Conservation (phyloP, 176 grass and related monocot genomes). For the Bolboschoenus planiculmis region DNA sequence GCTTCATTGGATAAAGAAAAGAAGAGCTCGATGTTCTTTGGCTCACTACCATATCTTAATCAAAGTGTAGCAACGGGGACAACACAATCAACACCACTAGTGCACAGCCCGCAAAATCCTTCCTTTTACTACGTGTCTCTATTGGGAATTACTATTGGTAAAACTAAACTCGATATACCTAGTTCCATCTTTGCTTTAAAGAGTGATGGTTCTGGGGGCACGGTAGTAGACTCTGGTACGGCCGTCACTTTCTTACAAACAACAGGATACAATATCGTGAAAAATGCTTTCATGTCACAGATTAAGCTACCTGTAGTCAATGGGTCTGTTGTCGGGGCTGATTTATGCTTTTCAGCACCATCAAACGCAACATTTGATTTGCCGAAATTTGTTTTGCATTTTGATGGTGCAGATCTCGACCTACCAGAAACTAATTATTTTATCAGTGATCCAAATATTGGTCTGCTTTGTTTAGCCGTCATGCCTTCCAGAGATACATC, state of each 20-base stretch:
- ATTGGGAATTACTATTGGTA: constrained; percentile 35
- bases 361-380: constrained; percentile 20
- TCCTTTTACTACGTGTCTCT: constrained; percentile 51
- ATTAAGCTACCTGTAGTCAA: constrained; percentile 33
- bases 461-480: constrained; percentile 51
- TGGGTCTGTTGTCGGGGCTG: constrained; percentile 31
- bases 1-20: constrained; percentile 39
- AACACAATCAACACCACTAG: constrained; percentile 50
- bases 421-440: constrained; percentile 64
- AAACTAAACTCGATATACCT: constrained; percentile 26
- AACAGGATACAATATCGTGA: constrained; percentile 28
- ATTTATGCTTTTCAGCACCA: constrained; percentile 46
- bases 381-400: constrained; percentile 66
- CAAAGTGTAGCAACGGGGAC: background rate
- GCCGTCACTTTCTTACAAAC: constrained; percentile 46
- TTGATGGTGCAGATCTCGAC: constrained; percentile 38
- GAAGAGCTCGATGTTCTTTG: constrained; percentile 49
- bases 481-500: constrained; percentile 24
- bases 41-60: constrained; percentile 15
- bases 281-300: constrained; percentile 36
- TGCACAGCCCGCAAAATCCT: constrained; percentile 38
- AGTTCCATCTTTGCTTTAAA: constrained; percentile 33
- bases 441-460: constrained; percentile 27
- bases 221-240: constrained; percentile 64
- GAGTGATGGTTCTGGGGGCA: constrained; percentile 37